Evolutionary conservation across 306 rosid species (phyloP).

Genomic region (Cucumis melo): DNA sequence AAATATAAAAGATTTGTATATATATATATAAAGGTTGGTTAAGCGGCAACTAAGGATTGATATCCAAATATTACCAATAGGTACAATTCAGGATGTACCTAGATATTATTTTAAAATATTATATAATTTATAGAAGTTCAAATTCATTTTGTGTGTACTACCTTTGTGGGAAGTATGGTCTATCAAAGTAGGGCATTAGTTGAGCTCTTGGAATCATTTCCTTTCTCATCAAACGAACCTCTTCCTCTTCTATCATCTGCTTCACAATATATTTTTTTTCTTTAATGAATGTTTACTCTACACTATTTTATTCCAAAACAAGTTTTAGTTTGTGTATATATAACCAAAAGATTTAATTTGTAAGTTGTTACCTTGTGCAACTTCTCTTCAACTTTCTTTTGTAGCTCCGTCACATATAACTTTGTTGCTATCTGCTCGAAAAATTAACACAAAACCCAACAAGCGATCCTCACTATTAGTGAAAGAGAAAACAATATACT

Average conservation of each 20-base stretch:
- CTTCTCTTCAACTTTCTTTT: conserved; percentile 52
- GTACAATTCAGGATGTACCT: too few relatives aligned
- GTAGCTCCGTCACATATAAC: conserved; percentile 44
- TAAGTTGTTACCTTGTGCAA: conserved; percentile 44
- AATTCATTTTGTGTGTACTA: conserved; percentile 1
- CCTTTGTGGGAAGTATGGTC: conserved; percentile 91
- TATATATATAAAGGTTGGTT: too few relatives aligned
- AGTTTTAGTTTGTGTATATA: background rate
- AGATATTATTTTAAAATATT: too few relatives aligned
- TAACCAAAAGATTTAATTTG: background rate
- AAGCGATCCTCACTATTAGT: background rate
- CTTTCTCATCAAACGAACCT: conserved; percentile 73
- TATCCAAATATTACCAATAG: too few relatives aligned
- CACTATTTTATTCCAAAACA: background rate
- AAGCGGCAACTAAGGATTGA: too few relatives aligned
- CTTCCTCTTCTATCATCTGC: conserved; percentile 93
- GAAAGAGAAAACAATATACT: background rate
- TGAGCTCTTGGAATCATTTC: conserved; percentile 97
- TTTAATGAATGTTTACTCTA: background rate
- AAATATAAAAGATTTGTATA: too few relatives aligned
- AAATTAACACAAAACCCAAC: background rate
- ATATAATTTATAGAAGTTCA: too few relatives aligned
- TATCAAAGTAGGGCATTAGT: conserved; percentile 83
- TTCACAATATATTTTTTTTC: background rate
- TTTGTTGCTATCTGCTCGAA: conserved; percentile 56